Conservation (phyloP, 768 basidiomycete species). For the Phlegmacium glaucopus region DNA sequence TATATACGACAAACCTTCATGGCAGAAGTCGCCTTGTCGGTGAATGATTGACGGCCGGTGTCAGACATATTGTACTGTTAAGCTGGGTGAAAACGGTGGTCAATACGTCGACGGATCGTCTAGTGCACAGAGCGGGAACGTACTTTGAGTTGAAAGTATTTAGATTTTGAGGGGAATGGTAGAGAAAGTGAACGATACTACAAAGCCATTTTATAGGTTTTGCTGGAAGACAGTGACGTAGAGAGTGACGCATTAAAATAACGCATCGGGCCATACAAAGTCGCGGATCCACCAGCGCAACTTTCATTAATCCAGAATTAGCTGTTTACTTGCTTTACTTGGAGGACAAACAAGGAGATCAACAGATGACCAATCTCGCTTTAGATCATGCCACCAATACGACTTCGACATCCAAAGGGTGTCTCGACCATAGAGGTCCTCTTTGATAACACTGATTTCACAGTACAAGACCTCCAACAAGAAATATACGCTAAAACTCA, state of each 20-base stretch:
- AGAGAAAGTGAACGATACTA: background rate
- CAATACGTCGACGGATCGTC: background rate
- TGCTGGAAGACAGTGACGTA: background rate
- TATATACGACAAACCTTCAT: conserved; percentile 39
- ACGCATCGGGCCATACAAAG: background rate
- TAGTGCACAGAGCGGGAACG: background rate
- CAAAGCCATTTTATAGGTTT: background rate
- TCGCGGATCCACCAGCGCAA: background rate
- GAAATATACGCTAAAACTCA: conserved; percentile 63
- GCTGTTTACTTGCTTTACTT: background rate
- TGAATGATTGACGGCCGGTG: conserved; percentile 52
- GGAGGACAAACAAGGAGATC: conserved; percentile 10
- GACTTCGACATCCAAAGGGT: conserved; percentile 84
- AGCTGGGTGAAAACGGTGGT: background rate
- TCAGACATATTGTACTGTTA: conserved; percentile 45
- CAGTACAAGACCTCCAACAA: conserved; percentile 74
- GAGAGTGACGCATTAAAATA: conserved; percentile 2
- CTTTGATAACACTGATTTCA: conserved; percentile 45
- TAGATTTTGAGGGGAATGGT: no score
- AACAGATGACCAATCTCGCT: conserved; percentile 19
- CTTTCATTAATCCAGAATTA: background rate
- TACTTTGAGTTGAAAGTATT: conserved; percentile 2
- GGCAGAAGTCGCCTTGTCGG: conserved; percentile 51
- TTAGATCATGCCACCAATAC: conserved; percentile 60
- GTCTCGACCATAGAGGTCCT: conserved; percentile 74